Evolutionary conservation across 192 early-diverging fungal genomes (phyloP).

Genomic region (Coemansia sp.): DNA sequence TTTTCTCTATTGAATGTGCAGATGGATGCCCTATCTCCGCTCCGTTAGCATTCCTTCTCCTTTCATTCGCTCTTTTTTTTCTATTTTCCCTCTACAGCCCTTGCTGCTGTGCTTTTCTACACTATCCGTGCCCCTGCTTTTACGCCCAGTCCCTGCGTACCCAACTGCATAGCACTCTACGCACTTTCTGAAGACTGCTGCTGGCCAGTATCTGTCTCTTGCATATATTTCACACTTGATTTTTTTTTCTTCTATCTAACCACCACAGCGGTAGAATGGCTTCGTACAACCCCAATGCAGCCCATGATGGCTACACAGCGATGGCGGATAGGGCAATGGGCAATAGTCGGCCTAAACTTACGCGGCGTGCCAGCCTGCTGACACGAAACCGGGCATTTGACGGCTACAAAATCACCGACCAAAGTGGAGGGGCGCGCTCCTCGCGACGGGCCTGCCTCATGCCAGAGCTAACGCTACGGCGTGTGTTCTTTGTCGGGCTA

Average conservation of each 20-base stretch:
- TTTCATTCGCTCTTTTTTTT: constrained; percentile 7
- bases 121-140: neutral
- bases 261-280: neutral
- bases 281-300: neutral
- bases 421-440: neutral
- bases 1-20: neutral
- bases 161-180: neutral
- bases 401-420: constrained; percentile 37
- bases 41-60: constrained; percentile 6
- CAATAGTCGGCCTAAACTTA: neutral
- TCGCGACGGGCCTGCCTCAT: constrained; percentile 2
- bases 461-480: constrained; percentile 50
- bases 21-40: neutral
- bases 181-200: neutral
- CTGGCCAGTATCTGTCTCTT: neutral
- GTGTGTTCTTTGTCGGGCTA: constrained; percentile 54
- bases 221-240: neutral
- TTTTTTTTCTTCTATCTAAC: neutral
- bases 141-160: neutral
- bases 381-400: constrained; percentile 52
- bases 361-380: constrained; percentile 43
- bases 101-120: neutral
- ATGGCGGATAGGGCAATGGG: neutral
- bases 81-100: too few species aligned
- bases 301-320: too few species aligned